Conservation (phyloP, 225 moss, liverwort and hornwort species). For the Bryum argenteum region DNA sequence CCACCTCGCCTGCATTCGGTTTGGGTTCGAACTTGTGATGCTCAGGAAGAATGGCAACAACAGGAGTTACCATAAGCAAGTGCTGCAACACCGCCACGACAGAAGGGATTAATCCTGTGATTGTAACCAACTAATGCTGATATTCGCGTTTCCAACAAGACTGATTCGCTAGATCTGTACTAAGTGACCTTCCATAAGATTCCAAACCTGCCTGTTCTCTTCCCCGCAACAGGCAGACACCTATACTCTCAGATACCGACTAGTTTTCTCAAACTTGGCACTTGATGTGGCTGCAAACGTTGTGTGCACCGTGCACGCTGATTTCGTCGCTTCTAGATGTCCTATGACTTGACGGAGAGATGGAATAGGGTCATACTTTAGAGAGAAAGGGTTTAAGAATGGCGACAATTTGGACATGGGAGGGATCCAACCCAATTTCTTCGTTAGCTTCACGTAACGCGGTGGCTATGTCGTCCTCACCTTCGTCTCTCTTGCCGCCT, state of each 20-base stretch:
- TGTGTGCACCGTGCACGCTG: too few species aligned
- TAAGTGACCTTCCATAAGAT: too few species aligned
- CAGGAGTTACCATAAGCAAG: conserved; percentile 74
- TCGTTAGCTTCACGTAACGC: conserved; percentile 78
- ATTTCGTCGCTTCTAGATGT: too few species aligned
- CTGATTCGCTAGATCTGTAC: too few species aligned
- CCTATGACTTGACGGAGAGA: background rate
- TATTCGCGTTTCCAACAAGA: too few species aligned
- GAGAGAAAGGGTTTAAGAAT: conserved; percentile 76
- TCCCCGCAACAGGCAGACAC: too few species aligned
- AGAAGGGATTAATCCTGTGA: background rate
- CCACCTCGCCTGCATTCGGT: conserved; percentile 70
- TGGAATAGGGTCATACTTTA: conserved; percentile 42
- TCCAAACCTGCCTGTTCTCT: too few species aligned
- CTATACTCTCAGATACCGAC: too few species aligned
- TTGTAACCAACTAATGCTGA: background rate
- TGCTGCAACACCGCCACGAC: conserved; percentile 50
- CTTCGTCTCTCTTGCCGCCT: conserved; percentile 83
- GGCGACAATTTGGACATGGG: conserved; percentile 65
- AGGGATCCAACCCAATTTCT: conserved; percentile 76
- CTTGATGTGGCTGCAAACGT: too few species aligned
- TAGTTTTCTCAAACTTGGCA: too few species aligned
- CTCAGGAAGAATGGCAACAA: conserved; percentile 71
- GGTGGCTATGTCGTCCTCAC: conserved; percentile 71
- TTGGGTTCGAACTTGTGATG: conserved; percentile 53